Conservation (phyloP, 768 basidiomycete species). For the Boletus reticuloceps region DNA sequence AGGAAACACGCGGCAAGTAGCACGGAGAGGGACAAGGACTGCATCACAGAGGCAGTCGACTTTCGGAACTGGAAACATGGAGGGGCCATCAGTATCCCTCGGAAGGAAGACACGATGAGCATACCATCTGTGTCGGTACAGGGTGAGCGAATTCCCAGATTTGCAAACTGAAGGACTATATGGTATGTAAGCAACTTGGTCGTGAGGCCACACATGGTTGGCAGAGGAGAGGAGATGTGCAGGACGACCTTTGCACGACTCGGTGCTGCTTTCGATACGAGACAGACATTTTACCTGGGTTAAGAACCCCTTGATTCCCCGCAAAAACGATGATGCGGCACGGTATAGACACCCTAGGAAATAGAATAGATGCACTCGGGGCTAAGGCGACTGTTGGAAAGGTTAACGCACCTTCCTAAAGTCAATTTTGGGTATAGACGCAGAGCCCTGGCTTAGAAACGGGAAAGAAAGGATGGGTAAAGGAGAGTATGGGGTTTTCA, state of each 20-base stretch:
- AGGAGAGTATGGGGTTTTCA: constrained; percentile 3
- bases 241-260: not conserved
- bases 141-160: not conserved
- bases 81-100: not conserved
- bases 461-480: not conserved
- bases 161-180: not conserved
- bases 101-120: not conserved
- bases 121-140: constrained; percentile 1
- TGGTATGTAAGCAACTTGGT: constrained; percentile 4
- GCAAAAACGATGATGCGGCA: not conserved
- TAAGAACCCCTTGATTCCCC: not conserved
- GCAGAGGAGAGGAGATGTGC: not conserved
- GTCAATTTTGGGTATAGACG: not conserved
- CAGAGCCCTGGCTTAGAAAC: not conserved
- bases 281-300: constrained; percentile 13
- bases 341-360: not conserved
- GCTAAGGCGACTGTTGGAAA: not conserved
- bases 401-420: constrained; percentile 3
- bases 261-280: not conserved
- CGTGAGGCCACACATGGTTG: not conserved
- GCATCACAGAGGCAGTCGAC: constrained; percentile 3
- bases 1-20: constrained; percentile 16
- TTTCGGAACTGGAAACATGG: not conserved
- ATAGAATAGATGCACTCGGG: not conserved
- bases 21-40: constrained; percentile 4